Evolutionary conservation across 345 rosid species (phyloP), one percentile per base, ranked within the genome.

Genomic region (Gossypium australe): DNA sequence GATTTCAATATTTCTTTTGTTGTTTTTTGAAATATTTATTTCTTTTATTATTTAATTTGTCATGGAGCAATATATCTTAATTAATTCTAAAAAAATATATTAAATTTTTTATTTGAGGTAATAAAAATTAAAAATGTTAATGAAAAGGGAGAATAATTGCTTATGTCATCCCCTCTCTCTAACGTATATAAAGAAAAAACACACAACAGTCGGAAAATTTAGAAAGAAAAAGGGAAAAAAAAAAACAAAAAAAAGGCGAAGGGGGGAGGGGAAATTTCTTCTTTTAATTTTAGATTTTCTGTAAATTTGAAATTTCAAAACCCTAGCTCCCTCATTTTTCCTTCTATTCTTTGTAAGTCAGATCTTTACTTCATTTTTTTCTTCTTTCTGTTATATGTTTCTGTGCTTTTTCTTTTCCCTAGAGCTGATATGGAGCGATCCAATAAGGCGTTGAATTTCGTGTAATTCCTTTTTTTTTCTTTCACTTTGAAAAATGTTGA

Each of bases 381-480:
- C 13, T 45, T 18, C 9, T 9, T 20, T 59, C 20, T 24, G 24
- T 14, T 22, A 60, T 47, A 53, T 74, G 4, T 60, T 62, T 17
- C 1, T 14, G 38, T 11, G 27, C 9, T 51, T 74, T 74, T 57
- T 38, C 76, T 73, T 62, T 74, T 63, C 60, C 76, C 76, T 27
- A 73, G 48, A 61, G 59, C 24, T 49, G 67, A 61, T 59, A 70
- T 53, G 45, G 59, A 71, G 69, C 60, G 61, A 74, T 74, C 76
- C 70, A 62, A 74, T 27, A 49, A 18, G 60, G 59, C 48, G 61
- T 74, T 61, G 76, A 74, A 62, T 62, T 51, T 24, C 20, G 70
- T 51, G 45, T 12, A 60, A 24, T 73, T 73, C 57, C 16, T 25
- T 59, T 24, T 20, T 43, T 18, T 14, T 3, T 44, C 20, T 48